Evolutionary conservation across 73 alveolate genomes (phyloP).

Genomic region (Paramecium biaurelia): DNA sequence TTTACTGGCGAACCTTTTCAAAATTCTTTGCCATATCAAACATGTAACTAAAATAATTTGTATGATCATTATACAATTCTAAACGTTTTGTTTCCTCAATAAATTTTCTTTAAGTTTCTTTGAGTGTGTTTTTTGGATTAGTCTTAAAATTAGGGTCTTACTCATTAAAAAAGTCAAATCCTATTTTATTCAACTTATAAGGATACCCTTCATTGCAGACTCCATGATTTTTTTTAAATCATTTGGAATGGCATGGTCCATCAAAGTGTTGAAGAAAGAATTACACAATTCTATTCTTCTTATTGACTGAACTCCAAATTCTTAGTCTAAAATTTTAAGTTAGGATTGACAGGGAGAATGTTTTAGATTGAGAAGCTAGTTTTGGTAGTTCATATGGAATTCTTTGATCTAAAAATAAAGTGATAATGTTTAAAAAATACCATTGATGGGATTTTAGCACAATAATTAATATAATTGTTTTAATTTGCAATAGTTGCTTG

Average conservation of each 20-base stretch:
- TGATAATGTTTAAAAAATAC: not conserved
- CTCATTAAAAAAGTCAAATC: not conserved
- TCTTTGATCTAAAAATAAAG: conserved; percentile 34
- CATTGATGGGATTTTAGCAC: conserved; percentile 44
- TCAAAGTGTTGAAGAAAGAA: conserved; percentile 49
- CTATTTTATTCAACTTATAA: not conserved
- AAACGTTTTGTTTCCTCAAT: not conserved
- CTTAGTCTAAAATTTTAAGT: not conserved
- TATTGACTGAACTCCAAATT: conserved; percentile 4
- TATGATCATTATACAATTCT: not conserved
- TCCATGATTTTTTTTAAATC: conserved; percentile 41
- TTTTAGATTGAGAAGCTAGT: not conserved
- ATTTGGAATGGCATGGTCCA: conserved; percentile 19
- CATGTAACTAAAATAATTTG: conserved; percentile 10
- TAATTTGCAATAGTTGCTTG: not conserved
- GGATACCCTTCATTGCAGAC: conserved; percentile 1
- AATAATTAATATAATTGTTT: not conserved
- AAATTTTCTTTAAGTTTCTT: not conserved
- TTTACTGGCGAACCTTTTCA: conserved; percentile 14
- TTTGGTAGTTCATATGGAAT: not conserved
- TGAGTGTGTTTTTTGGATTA: not conserved
- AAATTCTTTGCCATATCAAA: conserved; percentile 45
- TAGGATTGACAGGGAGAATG: not conserved
- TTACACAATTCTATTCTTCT: conserved; percentile 33
- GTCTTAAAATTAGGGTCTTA: not conserved